A percentile compares a stretch with the other conserved stretches of the same genome.
These are phyloP conservation scores for Aureobasidium vineae DNA, from an alignment of 2,329 filamentous ascomycete species.

Conservation along the genomic window DNA sequence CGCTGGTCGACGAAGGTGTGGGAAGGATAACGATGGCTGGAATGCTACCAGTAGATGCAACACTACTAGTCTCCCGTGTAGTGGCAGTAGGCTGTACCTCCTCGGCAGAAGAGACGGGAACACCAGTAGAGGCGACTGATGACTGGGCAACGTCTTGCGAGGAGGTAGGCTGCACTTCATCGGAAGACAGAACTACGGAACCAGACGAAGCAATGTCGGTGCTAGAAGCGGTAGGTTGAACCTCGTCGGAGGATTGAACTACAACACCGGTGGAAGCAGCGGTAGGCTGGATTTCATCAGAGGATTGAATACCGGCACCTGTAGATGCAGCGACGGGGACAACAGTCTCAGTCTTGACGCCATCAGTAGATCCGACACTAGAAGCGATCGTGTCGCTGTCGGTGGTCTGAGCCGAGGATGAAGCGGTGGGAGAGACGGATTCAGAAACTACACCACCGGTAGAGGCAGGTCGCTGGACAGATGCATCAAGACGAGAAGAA, in stretches of 20 bases:
- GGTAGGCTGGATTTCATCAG: constrained; percentile 12
- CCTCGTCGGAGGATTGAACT: background rate
- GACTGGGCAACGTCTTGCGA: background rate
- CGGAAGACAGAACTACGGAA: background rate
- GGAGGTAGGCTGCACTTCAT: constrained; percentile 10
- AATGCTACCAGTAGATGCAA: constrained; percentile 28
- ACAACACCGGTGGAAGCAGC: background rate
- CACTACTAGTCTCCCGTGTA: background rate
- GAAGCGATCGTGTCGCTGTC: background rate
- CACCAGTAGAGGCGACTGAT: constrained; percentile 15
- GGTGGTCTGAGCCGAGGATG: background rate
- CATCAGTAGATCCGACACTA: constrained; percentile 17
- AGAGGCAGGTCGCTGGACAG: constrained; percentile 13
- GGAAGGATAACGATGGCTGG: constrained; percentile 33
- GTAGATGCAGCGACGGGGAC: constrained; percentile 4
- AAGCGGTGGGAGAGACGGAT: constrained; percentile 19
- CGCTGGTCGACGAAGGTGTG: constrained; percentile 25
- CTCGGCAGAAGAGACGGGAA: constrained; percentile 3
- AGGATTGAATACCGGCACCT: constrained; percentile 1
- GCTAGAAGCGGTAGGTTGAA: constrained; percentile 2
- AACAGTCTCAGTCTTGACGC: background rate
- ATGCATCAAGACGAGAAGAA: background rate
- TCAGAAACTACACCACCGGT: constrained; percentile 14
- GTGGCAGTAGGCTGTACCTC: constrained; percentile 11
- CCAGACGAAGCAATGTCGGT: constrained; percentile 4